Base-by-base conservation (phyloP, 2,329 filamentous ascomycete genomes). In the Aspergillus sp. region DNA sequence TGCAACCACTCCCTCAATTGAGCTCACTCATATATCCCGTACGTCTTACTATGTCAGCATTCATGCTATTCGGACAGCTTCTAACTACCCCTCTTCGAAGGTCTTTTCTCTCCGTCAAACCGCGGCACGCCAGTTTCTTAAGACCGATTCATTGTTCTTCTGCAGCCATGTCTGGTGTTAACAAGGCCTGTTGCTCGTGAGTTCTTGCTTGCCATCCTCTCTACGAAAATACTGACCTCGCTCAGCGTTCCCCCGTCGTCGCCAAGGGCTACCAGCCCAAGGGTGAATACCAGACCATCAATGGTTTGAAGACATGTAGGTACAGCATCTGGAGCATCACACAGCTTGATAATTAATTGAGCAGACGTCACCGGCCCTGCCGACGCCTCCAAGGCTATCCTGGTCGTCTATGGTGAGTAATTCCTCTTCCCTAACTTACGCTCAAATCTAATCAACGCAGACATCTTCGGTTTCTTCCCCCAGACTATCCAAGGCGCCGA, bases 401-500 rank as follows among this genome's bases (percentile, higher is more conserved):
- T 83, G 27, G 65, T 82, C 49, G 60, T 83, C 48, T 83, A 68
- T 51, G 70, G 71, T 68, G 52, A 45, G 57, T 48, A 30, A 37
- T 28, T 8, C 27, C 33, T 29, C 9, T 19, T 1, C 33, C 10
- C 40, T 33, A 27, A 30, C 19, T 29, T 29, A 37, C 27, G 30
- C 33, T 40, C 33, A 43, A 6, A 42, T 29, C 5, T n/a, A 26
- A 10, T 19, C 37, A n/a, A 39, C 12, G 8, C 32, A 69, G 78
- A 82, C 57, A 81, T 82, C 62, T 83, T 83, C 58, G 79, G 79
- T 41, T 83, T 78, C 72, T 82, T 79, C 65, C 71, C 73, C 7
- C 80, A 83, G 58, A 83, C 79, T 7, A 54, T 82, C 12, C 80
- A 83, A 57, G 80, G 80, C 37, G 79, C 79, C 50, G 80, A 83